These are phyloP conservation scores for Neurospora sp. DNA, from an alignment of 495 filamentous ascomycete species.

Conservation along the genomic window DNA sequence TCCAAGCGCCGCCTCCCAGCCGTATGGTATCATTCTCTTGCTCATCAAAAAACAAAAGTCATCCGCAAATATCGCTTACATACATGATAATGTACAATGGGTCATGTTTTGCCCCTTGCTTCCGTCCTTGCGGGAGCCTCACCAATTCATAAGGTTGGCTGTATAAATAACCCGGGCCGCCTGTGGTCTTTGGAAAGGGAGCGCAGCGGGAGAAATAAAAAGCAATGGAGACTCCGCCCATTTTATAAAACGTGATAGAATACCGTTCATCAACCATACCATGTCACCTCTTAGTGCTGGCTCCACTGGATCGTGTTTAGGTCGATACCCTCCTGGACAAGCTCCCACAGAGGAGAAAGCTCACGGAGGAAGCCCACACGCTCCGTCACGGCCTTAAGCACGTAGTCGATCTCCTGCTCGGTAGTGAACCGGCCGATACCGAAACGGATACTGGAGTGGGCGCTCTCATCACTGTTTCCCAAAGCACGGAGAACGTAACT, in stretches of 20 bases:
- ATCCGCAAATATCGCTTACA: constrained; percentile 3
- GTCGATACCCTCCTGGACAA: constrained; percentile 94
- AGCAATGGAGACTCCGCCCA: background rate
- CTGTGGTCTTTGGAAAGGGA: background rate
- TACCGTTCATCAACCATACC: background rate
- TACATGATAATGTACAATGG: constrained; percentile 5
- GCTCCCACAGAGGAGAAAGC: constrained; percentile 92
- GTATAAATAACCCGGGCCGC: background rate
- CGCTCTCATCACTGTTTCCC: constrained; percentile 92
- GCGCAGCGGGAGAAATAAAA: background rate
- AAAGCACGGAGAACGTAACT: constrained; percentile 91
- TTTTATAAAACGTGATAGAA: background rate
- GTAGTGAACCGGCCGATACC: constrained; percentile 96
- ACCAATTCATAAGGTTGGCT: background rate
- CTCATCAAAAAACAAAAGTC: constrained; percentile 1
- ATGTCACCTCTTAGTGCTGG: constrained; percentile 53
- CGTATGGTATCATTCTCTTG: constrained; percentile 11
- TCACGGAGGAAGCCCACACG: constrained; percentile 88
- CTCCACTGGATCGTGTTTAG: constrained; percentile 97
- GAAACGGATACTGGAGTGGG: constrained; percentile 94
- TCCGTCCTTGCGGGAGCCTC: background rate
- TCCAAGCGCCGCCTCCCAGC: background rate
- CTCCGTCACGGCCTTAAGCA: constrained; percentile 84
- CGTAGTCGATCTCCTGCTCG: constrained; percentile 92
- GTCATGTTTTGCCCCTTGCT: background rate